Evolutionary conservation across 768 basidiomycete genomes (phyloP).

Genomic region (Tulasnella sp.): DNA sequence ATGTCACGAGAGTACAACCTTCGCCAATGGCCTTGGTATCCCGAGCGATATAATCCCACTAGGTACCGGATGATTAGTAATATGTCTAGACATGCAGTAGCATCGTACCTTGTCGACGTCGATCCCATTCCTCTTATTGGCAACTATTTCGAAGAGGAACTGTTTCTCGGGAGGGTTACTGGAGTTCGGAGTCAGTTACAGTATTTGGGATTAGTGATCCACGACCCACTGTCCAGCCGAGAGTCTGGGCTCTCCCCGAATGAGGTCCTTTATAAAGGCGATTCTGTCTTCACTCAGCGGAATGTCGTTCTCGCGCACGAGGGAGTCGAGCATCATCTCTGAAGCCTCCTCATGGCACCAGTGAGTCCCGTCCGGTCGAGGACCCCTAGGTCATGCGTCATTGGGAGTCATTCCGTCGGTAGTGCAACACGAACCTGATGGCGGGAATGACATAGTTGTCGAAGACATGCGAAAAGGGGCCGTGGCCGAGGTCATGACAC

Average conservation of each 20-base stretch:
- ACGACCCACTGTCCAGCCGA: constrained; percentile 6
- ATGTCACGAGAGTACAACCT: constrained; percentile 37
- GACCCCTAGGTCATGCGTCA: background rate
- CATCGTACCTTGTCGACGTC: constrained; percentile 69
- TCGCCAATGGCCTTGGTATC: constrained; percentile 65
- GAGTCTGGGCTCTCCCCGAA: constrained; percentile 42
- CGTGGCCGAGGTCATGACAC: constrained; percentile 55
- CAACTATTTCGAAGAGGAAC: constrained; percentile 75
- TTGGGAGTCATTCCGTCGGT: background rate
- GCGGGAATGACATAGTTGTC: constrained; percentile 58
- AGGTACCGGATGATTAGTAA: background rate
- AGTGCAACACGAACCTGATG: constrained; percentile 38
- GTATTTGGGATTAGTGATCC: too few relatives aligned
- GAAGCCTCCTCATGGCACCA: constrained; percentile 76
- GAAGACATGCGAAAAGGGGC: constrained; percentile 81
- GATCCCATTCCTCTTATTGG: constrained; percentile 67
- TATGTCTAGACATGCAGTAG: background rate
- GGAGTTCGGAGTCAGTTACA: background rate
- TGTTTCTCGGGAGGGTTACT: constrained; percentile 38
- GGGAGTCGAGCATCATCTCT: constrained; percentile 67
- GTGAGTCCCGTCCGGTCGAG: constrained; percentile 7
- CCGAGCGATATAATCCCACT: constrained; percentile 57
- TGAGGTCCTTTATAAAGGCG: constrained; percentile 62
- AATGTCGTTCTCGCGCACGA: constrained; percentile 46
- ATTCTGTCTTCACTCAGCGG: constrained; percentile 38